phyloP scores from a whole-genome alignment of 2,329 filamentous ascomycete species.

The Parastagonospora avenae region DNA sequence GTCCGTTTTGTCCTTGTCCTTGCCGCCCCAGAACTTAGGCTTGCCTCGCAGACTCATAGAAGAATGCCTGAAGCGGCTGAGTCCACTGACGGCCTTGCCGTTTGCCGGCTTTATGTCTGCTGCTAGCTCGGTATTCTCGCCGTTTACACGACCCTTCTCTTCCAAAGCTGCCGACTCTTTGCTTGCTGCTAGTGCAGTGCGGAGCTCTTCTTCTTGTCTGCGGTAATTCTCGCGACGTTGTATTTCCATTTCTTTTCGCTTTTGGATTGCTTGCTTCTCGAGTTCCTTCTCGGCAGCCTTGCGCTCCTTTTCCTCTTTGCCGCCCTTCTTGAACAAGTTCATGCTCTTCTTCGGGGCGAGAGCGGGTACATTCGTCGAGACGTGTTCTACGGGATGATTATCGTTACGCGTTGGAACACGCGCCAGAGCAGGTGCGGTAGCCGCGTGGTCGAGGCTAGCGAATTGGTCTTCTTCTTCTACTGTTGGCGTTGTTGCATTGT shows the following conservation, averaged over 20 bases:
- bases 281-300: slow-evolving; percentile 64
- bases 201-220: slow-evolving; percentile 67
- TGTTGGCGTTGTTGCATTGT: slow-evolving; percentile 47
- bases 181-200: slow-evolving; percentile 68
- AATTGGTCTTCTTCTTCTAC: slow-evolving; percentile 56
- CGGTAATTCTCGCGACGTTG: slow-evolving; percentile 61
- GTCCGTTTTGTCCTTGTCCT: slow-evolving; percentile 38
- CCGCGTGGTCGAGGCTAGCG: slow-evolving; percentile 67
- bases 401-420: slow-evolving; percentile 38
- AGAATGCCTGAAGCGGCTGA: slow-evolving; percentile 71
- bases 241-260: slow-evolving; percentile 55
- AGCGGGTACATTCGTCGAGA: slow-evolving; percentile 44
- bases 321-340: slow-evolving; percentile 61
- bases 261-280: slow-evolving; percentile 51
- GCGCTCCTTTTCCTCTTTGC: slow-evolving; percentile 68
- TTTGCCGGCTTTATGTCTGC: slow-evolving; percentile 34
- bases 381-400: slow-evolving; percentile 40
- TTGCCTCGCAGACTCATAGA: slow-evolving; percentile 81
- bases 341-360: slow-evolving; percentile 39
- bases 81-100: slow-evolving; percentile 45
- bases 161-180: slow-evolving; percentile 64
- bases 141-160: slow-evolving; percentile 25
- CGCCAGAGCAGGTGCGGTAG: slow-evolving; percentile 62
- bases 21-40: slow-evolving; percentile 68
- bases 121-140: slow-evolving; percentile 4